A percentile compares a stretch with the other conserved stretches of the same genome.
Evolutionary conservation across 192 early-diverging fungal genomes (phyloP).

Genomic region (Coemansia sp.): DNA sequence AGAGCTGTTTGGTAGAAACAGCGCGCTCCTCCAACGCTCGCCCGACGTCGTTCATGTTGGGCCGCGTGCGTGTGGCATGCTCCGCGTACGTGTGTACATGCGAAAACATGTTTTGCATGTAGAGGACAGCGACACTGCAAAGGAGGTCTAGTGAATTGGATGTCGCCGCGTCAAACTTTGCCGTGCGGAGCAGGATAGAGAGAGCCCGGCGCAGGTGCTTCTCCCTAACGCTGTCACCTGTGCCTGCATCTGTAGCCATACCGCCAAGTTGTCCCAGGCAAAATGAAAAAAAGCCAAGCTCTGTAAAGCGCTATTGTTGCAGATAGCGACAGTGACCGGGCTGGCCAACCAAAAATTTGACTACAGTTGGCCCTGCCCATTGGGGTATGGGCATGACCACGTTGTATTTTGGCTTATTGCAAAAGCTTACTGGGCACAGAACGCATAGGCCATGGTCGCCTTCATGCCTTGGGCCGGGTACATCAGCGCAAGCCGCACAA

Average conservation of each 20-base stretch:
- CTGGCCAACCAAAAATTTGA: too few species aligned
- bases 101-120: constrained; percentile 47
- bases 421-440: constrained; percentile 32
- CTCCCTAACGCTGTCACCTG: constrained; percentile 16
- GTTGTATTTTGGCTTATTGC: too few species aligned
- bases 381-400: not conserved
- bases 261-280: too few species aligned
- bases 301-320: not conserved
- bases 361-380: too few species aligned
- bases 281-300: too few species aligned
- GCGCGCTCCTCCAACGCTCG: constrained; percentile 39
- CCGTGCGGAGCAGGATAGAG: constrained; percentile 27
- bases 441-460: constrained; percentile 48
- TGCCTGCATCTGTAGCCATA: too few species aligned
- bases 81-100: constrained; percentile 45
- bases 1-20: constrained; percentile 23
- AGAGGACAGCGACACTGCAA: constrained; percentile 26
- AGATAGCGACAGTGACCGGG: too few species aligned
- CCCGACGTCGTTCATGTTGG: constrained; percentile 48
- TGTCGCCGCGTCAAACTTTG: constrained; percentile 22
- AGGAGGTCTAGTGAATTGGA: constrained; percentile 33
- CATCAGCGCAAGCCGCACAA: constrained; percentile 70
- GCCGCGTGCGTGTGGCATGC: constrained; percentile 46
- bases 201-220: constrained; percentile 33
- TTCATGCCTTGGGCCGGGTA: constrained; percentile 61